These are phyloP conservation scores for Irineochytrium annulatum DNA, from an alignment of 192 early-diverging fungal genomes.

Conservation along the genomic window DNA sequence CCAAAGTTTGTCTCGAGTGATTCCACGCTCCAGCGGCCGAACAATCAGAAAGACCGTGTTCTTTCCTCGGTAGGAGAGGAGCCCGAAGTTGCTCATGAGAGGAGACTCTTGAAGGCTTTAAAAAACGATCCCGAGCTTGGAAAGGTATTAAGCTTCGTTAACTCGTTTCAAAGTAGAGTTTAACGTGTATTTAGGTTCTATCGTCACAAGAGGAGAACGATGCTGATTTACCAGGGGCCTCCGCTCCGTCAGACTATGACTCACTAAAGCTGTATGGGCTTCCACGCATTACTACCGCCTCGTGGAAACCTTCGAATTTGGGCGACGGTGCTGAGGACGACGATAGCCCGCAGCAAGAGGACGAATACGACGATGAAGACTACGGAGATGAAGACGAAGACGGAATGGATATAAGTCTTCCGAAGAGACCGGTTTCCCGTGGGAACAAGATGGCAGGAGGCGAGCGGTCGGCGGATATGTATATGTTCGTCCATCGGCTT, in stretches of 20 bases:
- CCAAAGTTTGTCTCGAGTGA: neutral
- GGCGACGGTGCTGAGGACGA: neutral
- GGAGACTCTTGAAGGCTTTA: slow-evolving; percentile 27
- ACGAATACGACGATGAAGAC: slow-evolving; percentile 9
- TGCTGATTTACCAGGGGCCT: too few species aligned
- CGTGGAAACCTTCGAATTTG: slow-evolving; percentile 6
- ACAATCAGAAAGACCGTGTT: neutral
- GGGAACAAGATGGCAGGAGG: too few species aligned
- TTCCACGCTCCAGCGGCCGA: neutral
- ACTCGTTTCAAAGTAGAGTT: too few species aligned
- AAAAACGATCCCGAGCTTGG: slow-evolving; percentile 22
- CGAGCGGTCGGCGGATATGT: slow-evolving; percentile 31
- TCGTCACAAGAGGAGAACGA: too few species aligned
- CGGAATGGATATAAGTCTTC: neutral
- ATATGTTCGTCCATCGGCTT: slow-evolving; percentile 40
- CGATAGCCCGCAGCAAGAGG: slow-evolving; percentile 6
- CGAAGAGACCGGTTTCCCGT: too few species aligned
- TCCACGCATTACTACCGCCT: neutral
- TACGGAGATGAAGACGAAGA: neutral
- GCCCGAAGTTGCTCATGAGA: slow-evolving; percentile 28
- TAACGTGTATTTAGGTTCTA: too few species aligned
- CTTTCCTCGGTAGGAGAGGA: neutral
- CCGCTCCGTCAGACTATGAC: neutral
- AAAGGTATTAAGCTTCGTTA: slow-evolving; percentile 22
- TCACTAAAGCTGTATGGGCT: slow-evolving; percentile 16